A percentile compares a stretch with the other conserved stretches of the same genome.
phyloP scores from a whole-genome alignment of 75 land plant species.

The Isoetes taiwanensis region DNA sequence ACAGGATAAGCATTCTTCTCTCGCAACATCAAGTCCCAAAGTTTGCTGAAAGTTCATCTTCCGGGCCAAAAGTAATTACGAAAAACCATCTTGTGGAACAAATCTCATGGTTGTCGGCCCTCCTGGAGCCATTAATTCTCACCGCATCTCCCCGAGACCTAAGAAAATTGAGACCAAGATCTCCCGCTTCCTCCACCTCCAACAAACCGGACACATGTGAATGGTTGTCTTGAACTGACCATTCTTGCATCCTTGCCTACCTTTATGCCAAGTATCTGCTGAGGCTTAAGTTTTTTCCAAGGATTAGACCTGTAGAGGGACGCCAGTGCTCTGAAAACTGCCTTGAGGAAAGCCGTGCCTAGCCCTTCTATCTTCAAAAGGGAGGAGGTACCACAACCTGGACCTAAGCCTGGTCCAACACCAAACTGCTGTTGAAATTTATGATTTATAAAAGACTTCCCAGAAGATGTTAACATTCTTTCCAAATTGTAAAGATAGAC shows the following conservation, averaged over 20 bases:
- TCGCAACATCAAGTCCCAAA: slow-evolving; percentile 35
- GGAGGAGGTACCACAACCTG: slow-evolving; percentile 31
- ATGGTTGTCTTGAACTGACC: slow-evolving; percentile 33
- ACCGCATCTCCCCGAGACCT: slow-evolving; percentile 35
- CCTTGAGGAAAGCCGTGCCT: slow-evolving; percentile 32
- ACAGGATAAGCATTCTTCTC: slow-evolving; percentile 35
- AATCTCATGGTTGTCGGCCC: slow-evolving; percentile 15
- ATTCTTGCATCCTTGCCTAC: slow-evolving; percentile 56
- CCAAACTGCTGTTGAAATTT: slow-evolving; percentile 70
- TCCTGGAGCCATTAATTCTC: slow-evolving; percentile 25
- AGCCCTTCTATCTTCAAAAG: slow-evolving; percentile 35
- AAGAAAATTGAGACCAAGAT: slow-evolving; percentile 32
- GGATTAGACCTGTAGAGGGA: slow-evolving; percentile 48
- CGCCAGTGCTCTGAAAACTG: slow-evolving; percentile 35
- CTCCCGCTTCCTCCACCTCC: slow-evolving; percentile 33
- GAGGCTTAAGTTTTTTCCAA: slow-evolving; percentile 39
- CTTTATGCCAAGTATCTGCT: slow-evolving; percentile 36
- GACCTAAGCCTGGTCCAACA: slow-evolving; percentile 37
- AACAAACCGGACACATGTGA: slow-evolving; percentile 39
- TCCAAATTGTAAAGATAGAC: too few species aligned
- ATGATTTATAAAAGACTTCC: too few species aligned
- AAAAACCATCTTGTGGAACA: slow-evolving; percentile 37
- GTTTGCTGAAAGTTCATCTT: slow-evolving; percentile 30
- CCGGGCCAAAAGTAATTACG: slow-evolving; percentile 31
- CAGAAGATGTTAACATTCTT: too few species aligned